A percentile compares a stretch with the other conserved stretches of the same genome.
phyloP scores from a whole-genome alignment of 2,329 filamentous ascomycete species.

The Scortechinia acanthostroma region DNA sequence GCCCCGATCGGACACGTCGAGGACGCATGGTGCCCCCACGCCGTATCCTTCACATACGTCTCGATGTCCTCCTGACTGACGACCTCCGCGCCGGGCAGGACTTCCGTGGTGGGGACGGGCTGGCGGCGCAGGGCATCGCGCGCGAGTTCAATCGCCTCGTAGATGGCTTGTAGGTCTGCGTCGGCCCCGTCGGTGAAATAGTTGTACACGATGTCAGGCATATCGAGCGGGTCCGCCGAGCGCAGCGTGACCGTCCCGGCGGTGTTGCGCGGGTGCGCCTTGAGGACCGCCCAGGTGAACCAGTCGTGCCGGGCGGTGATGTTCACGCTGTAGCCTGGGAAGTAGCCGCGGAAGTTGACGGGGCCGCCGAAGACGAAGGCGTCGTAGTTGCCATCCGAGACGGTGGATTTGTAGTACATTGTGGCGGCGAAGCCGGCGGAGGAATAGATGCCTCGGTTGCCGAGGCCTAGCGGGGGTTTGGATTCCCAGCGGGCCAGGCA shows the following conservation, averaged over 20 bases:
- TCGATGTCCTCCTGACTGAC: conserved; percentile 8
- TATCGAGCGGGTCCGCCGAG: conserved; percentile 54
- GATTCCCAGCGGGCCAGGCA: background rate
- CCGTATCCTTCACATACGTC: conserved; percentile 16
- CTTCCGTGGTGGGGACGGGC: conserved; percentile 4
- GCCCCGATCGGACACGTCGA: conserved; percentile 21
- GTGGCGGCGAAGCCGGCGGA: conserved; percentile 20
- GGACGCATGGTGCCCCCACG: conserved; percentile 23
- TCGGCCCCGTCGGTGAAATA: conserved; percentile 42
- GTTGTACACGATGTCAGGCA: conserved; percentile 55
- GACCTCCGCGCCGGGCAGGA: conserved; percentile 7
- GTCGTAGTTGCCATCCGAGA: conserved; percentile 12
- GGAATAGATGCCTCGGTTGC: conserved; percentile 17
- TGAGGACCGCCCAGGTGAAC: conserved; percentile 38
- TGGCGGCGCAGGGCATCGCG: conserved; percentile 29
- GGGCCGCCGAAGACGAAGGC: conserved; percentile 28
- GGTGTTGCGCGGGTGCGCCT: conserved; percentile 54
- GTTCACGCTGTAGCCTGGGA: conserved; percentile 21
- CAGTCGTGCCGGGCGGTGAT: conserved; percentile 11
- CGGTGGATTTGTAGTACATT: conserved; percentile 12
- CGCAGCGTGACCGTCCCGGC: conserved; percentile 54
- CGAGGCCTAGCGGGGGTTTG: background rate
- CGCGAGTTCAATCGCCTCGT: conserved; percentile 44
- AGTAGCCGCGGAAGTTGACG: conserved; percentile 28
- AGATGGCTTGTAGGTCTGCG: conserved; percentile 41